Conservation (phyloP, 352 stramenopile species). For the Thraustochytrium sp. region DNA sequence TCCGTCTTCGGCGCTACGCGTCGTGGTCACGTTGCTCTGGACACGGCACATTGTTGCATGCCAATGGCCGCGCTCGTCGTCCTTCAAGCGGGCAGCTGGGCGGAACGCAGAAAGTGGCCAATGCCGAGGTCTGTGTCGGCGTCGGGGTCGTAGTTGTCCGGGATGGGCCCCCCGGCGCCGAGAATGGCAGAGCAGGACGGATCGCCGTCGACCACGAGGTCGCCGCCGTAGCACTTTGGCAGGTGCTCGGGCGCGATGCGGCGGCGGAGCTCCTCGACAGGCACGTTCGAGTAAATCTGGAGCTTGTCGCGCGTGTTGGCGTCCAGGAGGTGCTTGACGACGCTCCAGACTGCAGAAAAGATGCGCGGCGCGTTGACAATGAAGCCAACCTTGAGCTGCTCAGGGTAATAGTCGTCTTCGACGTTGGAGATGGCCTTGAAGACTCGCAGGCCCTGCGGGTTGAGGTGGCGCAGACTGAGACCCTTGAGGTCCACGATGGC, state of each 20-base stretch:
- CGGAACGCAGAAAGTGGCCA: neutral
- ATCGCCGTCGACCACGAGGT: slow-evolving; percentile 18
- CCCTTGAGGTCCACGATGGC: slow-evolving; percentile 13
- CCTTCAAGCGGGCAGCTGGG: neutral
- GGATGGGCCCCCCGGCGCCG: neutral
- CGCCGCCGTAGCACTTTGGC: slow-evolving; percentile 28
- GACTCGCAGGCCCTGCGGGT: neutral
- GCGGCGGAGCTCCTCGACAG: neutral
- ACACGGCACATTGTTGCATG: too few relatives aligned
- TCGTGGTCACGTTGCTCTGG: too few relatives aligned
- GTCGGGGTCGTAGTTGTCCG: neutral
- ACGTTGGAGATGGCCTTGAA: neutral
- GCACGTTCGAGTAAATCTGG: neutral
- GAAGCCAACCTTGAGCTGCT: slow-evolving; percentile 40
- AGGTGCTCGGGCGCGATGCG: neutral
- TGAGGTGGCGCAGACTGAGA: neutral
- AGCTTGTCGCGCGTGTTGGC: slow-evolving; percentile 40
- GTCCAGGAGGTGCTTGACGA: slow-evolving; percentile 41
- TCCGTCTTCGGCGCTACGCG: too few relatives aligned
- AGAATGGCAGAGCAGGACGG: neutral
- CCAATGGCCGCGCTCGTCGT: too few relatives aligned
- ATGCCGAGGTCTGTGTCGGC: neutral
- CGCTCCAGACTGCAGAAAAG: slow-evolving; percentile 43
- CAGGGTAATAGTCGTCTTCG: slow-evolving; percentile 42
- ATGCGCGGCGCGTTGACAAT: slow-evolving; percentile 39